Evolutionary conservation across 345 rosid genomes (phyloP).

Genomic region (Viola odorata): DNA sequence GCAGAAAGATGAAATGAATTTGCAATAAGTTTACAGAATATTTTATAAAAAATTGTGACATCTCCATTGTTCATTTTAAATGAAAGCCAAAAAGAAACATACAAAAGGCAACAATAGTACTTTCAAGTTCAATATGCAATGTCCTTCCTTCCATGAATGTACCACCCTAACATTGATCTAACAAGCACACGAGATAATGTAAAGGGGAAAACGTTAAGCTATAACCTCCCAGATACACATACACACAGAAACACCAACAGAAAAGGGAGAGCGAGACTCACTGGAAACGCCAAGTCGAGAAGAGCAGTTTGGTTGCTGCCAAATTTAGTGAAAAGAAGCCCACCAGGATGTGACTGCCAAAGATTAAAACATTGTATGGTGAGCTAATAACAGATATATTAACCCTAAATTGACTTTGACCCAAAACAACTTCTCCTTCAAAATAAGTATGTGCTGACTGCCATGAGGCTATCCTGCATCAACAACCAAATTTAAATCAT

Average conservation of each 20-base stretch:
- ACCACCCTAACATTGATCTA: too few species aligned
- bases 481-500: too few species aligned
- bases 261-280: slow-evolving; percentile 19
- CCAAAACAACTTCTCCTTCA: too few species aligned
- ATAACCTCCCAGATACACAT: background rate
- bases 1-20: background rate
- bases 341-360: slow-evolving; percentile 86
- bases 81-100: background rate
- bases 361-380: slow-evolving; percentile 14
- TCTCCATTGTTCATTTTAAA: background rate
- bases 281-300: slow-evolving; percentile 87
- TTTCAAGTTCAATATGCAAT: background rate
- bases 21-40: background rate
- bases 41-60: background rate
- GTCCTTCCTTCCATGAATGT: background rate
- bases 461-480: too few species aligned
- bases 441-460: too few species aligned
- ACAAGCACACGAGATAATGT: background rate
- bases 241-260: background rate
- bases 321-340: slow-evolving; percentile 76
- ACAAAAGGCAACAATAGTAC: background rate
- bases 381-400: slow-evolving; percentile 4
- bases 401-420: too few species aligned
- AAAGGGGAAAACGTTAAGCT: background rate
- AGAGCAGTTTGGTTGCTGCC: slow-evolving; percentile 82